Evolutionary conservation across 805 yeast species (phyloP), one percentile per base, ranked within the genome.

Genomic region (Isabelozyma pseudorhagii): DNA sequence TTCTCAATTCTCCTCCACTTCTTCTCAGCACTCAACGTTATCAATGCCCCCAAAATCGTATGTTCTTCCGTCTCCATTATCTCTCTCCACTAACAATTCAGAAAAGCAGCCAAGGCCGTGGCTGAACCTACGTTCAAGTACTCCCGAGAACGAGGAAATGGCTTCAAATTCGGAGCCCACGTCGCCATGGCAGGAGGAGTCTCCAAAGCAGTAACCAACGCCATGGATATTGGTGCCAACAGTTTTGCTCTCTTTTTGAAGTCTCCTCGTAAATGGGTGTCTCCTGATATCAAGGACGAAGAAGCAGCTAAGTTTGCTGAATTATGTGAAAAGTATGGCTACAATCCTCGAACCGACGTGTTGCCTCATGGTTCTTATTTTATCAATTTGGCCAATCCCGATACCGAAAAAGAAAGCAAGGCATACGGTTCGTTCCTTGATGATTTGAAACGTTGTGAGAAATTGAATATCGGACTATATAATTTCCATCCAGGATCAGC

Each of bases 311-410:
- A 82, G 53, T 94, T 94, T 69, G 78, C 78, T 53, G 70, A 72
- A 6, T 71, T 82, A 17, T 90, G 97, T 63, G 69, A 76, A 47
- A 68, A 80, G 48, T 76, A 77, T 61, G 81, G 84, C 1, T 92
- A 83, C 66, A 80, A 90, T 63, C 85, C 96, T 3, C 63, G 79
- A 48, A 86, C 85, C 2, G 97, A 92, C 60, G 78, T 90, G 45
- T 75, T 94, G 45, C 98, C 99, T 0, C 99, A 94, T 67, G 98
- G 97, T 1, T 90, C 96, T 21, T 94, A 92, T 64, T 84, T 94
- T 59, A 92, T 94, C 63, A 94, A 94, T 63, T 69, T 94, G 53
- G 97, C 96, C 21, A 91, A 90, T 57, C 97, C 97, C 0, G 97
- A 91, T 56, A 66, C 67, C 2, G 94, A 82, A 52, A 93, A 90